phyloP scores from a whole-genome alignment of 78 protist species.

The Chrysochromulina parva region DNA sequence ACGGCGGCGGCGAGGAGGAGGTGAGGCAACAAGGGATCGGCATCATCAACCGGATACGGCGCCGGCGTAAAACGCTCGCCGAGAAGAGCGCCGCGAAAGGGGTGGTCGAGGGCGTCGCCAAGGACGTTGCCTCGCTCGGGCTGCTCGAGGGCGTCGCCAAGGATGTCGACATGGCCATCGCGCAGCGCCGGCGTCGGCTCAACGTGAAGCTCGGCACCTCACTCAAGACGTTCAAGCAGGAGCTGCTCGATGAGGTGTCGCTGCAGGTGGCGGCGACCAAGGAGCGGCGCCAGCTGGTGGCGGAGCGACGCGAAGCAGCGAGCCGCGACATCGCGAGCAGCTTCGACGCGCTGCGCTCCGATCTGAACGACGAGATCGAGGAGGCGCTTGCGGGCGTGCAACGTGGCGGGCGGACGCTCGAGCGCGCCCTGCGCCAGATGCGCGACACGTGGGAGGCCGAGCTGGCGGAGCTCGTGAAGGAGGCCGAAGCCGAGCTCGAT shows the following conservation, averaged over 20 bases:
- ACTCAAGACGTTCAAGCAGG: neutral
- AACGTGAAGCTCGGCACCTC: neutral
- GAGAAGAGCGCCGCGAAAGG: no score
- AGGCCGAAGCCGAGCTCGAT: neutral
- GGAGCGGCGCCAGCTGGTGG: neutral
- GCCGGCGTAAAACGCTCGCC: no score
- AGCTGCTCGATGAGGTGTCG: neutral
- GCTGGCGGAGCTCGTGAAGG: neutral
- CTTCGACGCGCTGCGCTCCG: neutral
- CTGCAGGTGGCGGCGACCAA: neutral
- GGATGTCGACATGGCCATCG: neutral
- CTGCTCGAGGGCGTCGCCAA: neutral
- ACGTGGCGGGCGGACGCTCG: neutral
- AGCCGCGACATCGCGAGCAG: neutral
- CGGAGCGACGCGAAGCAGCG: neutral
- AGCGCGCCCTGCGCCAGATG: neutral
- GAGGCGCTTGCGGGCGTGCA: neutral
- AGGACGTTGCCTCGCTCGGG: neutral
- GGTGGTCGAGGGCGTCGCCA: neutral
- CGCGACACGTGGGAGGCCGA: neutral
- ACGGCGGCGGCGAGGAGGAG: neutral
- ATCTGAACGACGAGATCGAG: neutral
- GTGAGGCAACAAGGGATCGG: neutral
- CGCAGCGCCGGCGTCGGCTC: neutral
- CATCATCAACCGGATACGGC: neutral